Base-by-base conservation (phyloP, 495 filamentous ascomycete species). In the Sordaria brevicollis region DNA sequence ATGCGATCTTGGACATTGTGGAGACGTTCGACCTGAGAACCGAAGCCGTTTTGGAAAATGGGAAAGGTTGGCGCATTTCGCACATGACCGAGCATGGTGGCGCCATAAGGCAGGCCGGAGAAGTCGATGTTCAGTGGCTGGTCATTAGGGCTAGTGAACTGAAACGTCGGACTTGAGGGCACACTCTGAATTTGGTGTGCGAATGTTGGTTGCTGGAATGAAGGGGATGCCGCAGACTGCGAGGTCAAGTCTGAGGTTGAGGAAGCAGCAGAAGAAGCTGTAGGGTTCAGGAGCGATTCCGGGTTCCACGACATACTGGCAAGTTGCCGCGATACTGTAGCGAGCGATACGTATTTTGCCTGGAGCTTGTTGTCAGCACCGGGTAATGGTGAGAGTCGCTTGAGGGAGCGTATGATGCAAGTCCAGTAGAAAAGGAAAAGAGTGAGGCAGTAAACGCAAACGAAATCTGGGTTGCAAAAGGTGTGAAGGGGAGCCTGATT, bases 1-100 rank as follows among this genome's bases (percentile, higher is more conserved):
- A 80, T 80, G 3, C 93, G 89, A 15, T 88, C 81, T 68, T 89
- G 85, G 19, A 94, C 89, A 67, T 88, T 89, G 74, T 94, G 90
- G 73, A 93, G 79, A 35, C 86, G 82, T 76, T 94, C 92, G 70
- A 95, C 82, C 76, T 85, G 81, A 25, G 76, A 67, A 21, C 77
- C 77, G 70, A 85, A 83, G 36, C 83, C 83, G 70, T 73, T 76
- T 34, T 70, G 65, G 49, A 72, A 74, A 31, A 74, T 71, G 65
- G 70, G 73, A 66, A 69, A 71, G 33, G 66, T 68, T 8, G 65
- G n/a, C 15, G 67, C 69, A 21, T 68, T 71, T 29, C 71, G 70
- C 49, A 57, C 49, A 57, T 57, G 49, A 25, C 49, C 49, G 29
- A 29, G 49, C 49, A 57, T 25, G 49, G 49, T 62, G 57, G 35